Evolutionary conservation across 2,329 filamentous ascomycete genomes (phyloP).

Genomic region (Colletotrichum eremochloae): DNA sequence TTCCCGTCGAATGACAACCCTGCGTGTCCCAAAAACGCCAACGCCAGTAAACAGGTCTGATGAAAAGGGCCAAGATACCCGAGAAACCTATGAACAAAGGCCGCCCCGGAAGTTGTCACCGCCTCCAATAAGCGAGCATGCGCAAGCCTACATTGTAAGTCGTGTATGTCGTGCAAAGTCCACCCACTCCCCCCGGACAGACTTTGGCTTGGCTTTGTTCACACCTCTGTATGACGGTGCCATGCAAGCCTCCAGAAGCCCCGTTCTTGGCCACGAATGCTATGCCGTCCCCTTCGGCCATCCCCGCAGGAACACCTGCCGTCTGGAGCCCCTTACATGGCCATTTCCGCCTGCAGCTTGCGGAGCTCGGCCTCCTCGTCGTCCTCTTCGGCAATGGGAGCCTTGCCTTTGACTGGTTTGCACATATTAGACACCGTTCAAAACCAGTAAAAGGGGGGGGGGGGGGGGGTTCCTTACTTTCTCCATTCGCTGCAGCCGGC

Average conservation of each 20-base stretch:
- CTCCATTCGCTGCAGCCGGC: slow-evolving; percentile 80
- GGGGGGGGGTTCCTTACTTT: slow-evolving; percentile 72
- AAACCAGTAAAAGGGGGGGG: background rate
- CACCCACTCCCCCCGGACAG: slow-evolving; percentile 8
- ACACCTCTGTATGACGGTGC: slow-evolving; percentile 6
- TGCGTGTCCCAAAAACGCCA: slow-evolving; percentile 42
- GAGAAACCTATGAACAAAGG: slow-evolving; percentile 22
- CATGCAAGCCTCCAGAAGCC: slow-evolving; percentile 29
- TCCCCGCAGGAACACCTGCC: slow-evolving; percentile 20
- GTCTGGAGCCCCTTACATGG: slow-evolving; percentile 72
- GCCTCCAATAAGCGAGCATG: background rate
- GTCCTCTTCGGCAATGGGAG: slow-evolving; percentile 75
- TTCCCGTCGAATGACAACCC: slow-evolving; percentile 35
- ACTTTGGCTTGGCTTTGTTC: slow-evolving; percentile 1
- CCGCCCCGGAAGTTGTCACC: slow-evolving; percentile 15
- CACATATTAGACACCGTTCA: slow-evolving; percentile 16
- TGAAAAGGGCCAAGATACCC: slow-evolving; percentile 15
- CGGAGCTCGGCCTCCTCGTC: slow-evolving; percentile 96
- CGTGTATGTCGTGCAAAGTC: slow-evolving; percentile 28
- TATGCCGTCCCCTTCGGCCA: slow-evolving; percentile 34
- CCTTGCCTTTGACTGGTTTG: slow-evolving; percentile 64
- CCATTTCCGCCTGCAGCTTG: slow-evolving; percentile 97
- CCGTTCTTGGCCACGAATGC: slow-evolving; percentile 40
- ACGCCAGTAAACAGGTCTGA: slow-evolving; percentile 39
- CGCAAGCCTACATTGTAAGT: background rate